Percentiles rank a stretch among this genome's conserved stretches.
Conservation (phyloP, 108 stramenopile species). For the Pseudonitzschia pungens region DNA sequence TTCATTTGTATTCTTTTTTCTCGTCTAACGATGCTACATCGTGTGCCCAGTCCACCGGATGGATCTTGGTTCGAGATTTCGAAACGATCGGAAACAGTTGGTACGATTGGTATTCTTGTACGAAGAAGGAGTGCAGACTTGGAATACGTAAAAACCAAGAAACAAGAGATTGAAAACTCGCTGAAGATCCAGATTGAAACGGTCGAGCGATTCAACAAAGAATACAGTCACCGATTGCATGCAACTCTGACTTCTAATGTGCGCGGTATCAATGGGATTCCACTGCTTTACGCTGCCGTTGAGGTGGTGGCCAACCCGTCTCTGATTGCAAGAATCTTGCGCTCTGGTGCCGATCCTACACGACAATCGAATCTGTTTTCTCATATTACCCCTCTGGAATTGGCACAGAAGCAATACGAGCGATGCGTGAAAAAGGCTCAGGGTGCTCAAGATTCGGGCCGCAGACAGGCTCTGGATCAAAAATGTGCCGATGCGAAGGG, state of each 20-base stretch:
- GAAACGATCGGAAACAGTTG: background rate
- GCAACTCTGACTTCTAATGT: slow-evolving; percentile 11
- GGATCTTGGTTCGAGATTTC: background rate
- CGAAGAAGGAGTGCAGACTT: background rate
- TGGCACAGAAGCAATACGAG: background rate
- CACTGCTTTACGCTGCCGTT: slow-evolving; percentile 18
- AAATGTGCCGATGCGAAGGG: background rate
- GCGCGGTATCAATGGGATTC: background rate
- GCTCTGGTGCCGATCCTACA: background rate
- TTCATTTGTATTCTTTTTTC: background rate
- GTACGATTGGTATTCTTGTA: background rate
- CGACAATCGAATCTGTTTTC: background rate
- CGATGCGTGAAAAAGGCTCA: background rate
- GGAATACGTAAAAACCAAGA: slow-evolving; percentile 3
- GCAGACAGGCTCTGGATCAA: background rate
- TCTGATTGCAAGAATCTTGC: background rate
- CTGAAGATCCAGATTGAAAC: slow-evolving; percentile 13
- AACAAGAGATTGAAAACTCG: background rate
- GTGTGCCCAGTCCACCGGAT: background rate
- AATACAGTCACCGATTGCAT: background rate
- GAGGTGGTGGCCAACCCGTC: background rate
- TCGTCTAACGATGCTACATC: background rate
- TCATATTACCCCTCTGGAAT: background rate
- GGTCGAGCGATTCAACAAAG: slow-evolving; percentile 21
- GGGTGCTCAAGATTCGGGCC: background rate